These are phyloP conservation scores for Zymoseptoria pseudotritici DNA, from an alignment of 2,329 filamentous ascomycete genomes.

Conservation along the genomic window DNA sequence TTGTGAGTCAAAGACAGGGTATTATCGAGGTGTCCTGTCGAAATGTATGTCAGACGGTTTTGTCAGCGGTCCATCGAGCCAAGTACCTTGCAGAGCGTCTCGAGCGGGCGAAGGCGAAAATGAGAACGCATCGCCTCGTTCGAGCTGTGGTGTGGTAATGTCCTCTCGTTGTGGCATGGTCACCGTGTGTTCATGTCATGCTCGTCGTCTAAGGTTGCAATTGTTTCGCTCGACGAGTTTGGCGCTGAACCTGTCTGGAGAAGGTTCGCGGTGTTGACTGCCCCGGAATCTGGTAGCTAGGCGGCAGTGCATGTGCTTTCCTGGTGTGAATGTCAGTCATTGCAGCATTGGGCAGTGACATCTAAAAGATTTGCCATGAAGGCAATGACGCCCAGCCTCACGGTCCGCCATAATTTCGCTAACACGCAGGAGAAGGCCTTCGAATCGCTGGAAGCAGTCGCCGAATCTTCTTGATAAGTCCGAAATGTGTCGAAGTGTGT, in stretches of 20 bases:
- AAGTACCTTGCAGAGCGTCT: constrained; percentile 10
- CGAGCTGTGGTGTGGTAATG: constrained; percentile 6
- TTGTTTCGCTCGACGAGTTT: not conserved
- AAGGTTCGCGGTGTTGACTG: not conserved
- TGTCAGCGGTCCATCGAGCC: not conserved
- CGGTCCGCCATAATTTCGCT: no score
- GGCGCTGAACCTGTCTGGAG: not conserved
- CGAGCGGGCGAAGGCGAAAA: constrained; percentile 10
- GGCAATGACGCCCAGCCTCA: not conserved
- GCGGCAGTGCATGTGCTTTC: not conserved
- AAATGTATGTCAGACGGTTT: not conserved
- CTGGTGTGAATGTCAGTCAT: not conserved
- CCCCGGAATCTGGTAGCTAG: no score
- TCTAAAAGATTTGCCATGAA: not conserved
- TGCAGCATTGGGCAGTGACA: not conserved
- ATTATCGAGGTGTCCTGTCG: constrained; percentile 6
- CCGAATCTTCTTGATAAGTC: not conserved
- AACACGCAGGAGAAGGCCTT: not conserved
- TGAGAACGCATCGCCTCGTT: constrained; percentile 1
- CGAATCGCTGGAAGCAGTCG: not conserved
- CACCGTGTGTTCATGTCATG: not conserved
- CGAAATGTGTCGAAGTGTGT: not conserved
- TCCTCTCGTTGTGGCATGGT: constrained; percentile 7
- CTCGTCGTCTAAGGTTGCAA: not conserved
- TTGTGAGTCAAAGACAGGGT: constrained; percentile 15